Conservation (phyloP, 352 stramenopile species). For the Globisporangium takayamanum region DNA sequence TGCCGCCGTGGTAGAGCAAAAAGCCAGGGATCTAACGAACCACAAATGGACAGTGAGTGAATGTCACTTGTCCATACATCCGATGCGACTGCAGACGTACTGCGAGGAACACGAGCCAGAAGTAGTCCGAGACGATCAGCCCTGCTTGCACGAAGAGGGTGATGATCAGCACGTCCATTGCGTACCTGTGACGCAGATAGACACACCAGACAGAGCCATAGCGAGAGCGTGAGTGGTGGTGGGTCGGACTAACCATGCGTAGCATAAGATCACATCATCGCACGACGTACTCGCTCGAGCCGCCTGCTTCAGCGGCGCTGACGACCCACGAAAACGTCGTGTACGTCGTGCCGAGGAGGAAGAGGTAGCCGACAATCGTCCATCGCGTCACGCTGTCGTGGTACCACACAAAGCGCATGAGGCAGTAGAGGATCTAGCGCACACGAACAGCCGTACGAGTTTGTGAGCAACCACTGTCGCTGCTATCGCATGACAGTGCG, state of each 20-base stretch:
- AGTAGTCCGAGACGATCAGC: slow-evolving; percentile 80
- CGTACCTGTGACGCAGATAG: slow-evolving; percentile 32
- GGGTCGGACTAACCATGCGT: not conserved
- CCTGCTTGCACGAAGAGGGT: slow-evolving; percentile 76
- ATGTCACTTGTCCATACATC: not conserved
- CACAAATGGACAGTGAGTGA: not conserved
- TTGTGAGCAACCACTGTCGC: not conserved
- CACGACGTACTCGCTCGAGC: slow-evolving; percentile 45
- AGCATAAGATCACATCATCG: not conserved
- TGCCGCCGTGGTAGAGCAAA: slow-evolving; percentile 71
- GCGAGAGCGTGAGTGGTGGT: slow-evolving; percentile 7
- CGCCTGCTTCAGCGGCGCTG: slow-evolving; percentile 66
- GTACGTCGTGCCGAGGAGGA: slow-evolving; percentile 64
- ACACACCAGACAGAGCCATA: not conserved
- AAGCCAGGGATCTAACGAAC: slow-evolving; percentile 57
- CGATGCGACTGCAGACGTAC: slow-evolving; percentile 20
- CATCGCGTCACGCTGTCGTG: slow-evolving; percentile 55
- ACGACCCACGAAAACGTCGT: slow-evolving; percentile 80
- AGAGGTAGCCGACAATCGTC: slow-evolving; percentile 63
- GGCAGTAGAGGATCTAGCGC: slow-evolving; percentile 51
- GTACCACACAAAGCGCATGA: slow-evolving; percentile 75
- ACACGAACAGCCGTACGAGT: not conserved
- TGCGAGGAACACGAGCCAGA: slow-evolving; percentile 78
- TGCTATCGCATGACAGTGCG: not conserved
- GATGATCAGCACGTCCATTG: slow-evolving; percentile 82